Evolutionary conservation across 192 early-diverging fungal genomes (phyloP).

Genomic region (Umbelopsis vinacea): DNA sequence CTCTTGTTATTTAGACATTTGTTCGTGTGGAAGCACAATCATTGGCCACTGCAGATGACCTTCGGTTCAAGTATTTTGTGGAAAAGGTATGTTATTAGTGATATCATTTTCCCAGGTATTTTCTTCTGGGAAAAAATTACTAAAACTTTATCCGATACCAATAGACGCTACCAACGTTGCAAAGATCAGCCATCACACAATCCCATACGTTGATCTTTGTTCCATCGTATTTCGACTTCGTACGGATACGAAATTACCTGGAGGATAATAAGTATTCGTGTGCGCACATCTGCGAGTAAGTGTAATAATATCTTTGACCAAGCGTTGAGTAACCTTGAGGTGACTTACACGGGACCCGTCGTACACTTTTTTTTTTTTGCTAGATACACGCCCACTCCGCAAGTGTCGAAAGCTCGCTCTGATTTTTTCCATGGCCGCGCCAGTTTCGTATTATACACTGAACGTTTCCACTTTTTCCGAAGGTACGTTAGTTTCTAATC

Average conservation of each 20-base stretch:
- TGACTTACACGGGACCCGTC: slow-evolving; percentile 8
- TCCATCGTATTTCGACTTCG: slow-evolving; percentile 97
- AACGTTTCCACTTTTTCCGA: slow-evolving; percentile 97
- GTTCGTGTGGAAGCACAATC: slow-evolving; percentile 67
- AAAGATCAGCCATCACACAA: slow-evolving; percentile 59
- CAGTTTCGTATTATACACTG: slow-evolving; percentile 83
- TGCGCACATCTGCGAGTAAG: slow-evolving; percentile 83
- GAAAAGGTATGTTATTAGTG: slow-evolving; percentile 51
- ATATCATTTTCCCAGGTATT: not conserved
- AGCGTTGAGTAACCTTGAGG: not conserved
- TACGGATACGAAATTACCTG: slow-evolving; percentile 89
- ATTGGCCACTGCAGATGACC: slow-evolving; percentile 70
- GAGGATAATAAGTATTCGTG: slow-evolving; percentile 74
- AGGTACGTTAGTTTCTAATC: slow-evolving; percentile 42
- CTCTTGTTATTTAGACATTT: slow-evolving; percentile 56
- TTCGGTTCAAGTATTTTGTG: slow-evolving; percentile 85
- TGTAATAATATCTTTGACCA: slow-evolving; percentile 3
- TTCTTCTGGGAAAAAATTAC: not conserved
- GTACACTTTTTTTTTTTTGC: slow-evolving; percentile 5
- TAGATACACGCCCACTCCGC: slow-evolving; percentile 78
- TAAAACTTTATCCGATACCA: not conserved
- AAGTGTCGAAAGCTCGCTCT: slow-evolving; percentile 78
- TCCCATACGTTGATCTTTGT: slow-evolving; percentile 80
- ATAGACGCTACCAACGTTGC: slow-evolving; percentile 63
- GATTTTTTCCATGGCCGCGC: slow-evolving; percentile 82